Evolutionary conservation across 2,329 filamentous ascomycete genomes (phyloP), one percentile per base, ranked within the genome.

Genomic region (Coniochaeta sp.): DNA sequence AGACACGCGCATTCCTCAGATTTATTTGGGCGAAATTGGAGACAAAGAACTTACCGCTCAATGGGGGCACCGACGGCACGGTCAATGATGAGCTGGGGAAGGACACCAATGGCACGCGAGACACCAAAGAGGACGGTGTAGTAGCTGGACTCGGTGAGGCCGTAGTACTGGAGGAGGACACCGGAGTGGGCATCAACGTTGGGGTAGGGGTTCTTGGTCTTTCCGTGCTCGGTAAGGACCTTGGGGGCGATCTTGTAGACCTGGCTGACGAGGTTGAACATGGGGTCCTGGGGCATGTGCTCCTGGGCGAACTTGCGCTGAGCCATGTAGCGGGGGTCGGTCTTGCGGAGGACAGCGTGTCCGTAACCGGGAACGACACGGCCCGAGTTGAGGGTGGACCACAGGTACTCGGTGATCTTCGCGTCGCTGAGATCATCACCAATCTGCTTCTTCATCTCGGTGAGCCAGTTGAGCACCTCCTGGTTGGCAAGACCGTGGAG

Each of bases 221-320:
- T 99, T 79, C 94, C 94, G 81, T 99, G 94, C 86, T 99, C 91
- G 61, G 94, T 99, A 71, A 99, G 82, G 65, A 99, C 94, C 67
- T 87, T 88, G 60, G 94, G 94, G 59, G 94, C 94, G 66, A 99
- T 97, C 89, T 99, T 99, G 89, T 97, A 99, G 64, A 99, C 94
- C 81, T 99, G 94, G 83, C 89, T 95, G 78, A 99, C 94, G 63
- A 99, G 89, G 85, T 99, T 91, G 89, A 96, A 99, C 91, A 99
- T 95, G 66, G 92, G 91, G 82, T 97, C 94, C 67, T 96, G 82
- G 68, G 92, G 89, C 71, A 96, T 85, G 72, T 96, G 89, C 79
- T 89, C 71, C 63, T 91, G 89, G 58, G 92, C 94, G 65, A 99
- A 99, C 72, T 91, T 87, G 79, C 94, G 91, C 84, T 99, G 94